A percentile compares a stretch with the other conserved stretches of the same genome.
Conservation (phyloP, 2,329 filamentous ascomycete species). For the Dendrostoma leiphaemia region DNA sequence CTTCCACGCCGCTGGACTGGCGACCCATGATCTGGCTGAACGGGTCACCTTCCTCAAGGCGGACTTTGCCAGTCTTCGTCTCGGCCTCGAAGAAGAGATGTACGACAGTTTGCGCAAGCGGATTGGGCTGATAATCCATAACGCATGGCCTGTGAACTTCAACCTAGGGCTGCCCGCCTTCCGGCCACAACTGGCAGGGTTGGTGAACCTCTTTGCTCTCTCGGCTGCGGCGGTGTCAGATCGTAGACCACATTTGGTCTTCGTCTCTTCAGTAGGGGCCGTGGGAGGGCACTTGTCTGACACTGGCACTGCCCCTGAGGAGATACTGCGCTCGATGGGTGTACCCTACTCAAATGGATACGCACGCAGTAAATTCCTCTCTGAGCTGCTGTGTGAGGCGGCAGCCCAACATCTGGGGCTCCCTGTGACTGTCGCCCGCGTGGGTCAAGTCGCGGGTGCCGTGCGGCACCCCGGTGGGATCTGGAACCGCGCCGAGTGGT, state of each 20-base stretch:
- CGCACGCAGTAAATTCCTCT: constrained; percentile 35
- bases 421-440: constrained; percentile 30
- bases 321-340: constrained; percentile 25
- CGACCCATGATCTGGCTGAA: background rate
- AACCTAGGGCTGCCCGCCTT: constrained; percentile 43
- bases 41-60: constrained; percentile 24
- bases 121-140: constrained; percentile 36
- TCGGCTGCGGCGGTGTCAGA: constrained; percentile 24
- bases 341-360: constrained; percentile 28
- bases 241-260: constrained; percentile 36
- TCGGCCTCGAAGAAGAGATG: constrained; percentile 19
- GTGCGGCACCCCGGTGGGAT: background rate
- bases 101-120: constrained; percentile 18
- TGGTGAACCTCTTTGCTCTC: constrained; percentile 38
- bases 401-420: constrained; percentile 27
- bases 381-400: constrained; percentile 30
- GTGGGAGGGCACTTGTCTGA: constrained; percentile 29
- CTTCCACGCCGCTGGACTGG: background rate
- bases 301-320: constrained; percentile 1
- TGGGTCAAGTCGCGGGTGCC: constrained; percentile 33
- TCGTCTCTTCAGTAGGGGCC: constrained; percentile 49
- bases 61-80: constrained; percentile 19
- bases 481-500: constrained; percentile 2
- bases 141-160: constrained; percentile 51
- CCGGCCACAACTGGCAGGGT: constrained; percentile 39